These are phyloP conservation scores for Colletotrichum truncatum DNA, from an alignment of 2,329 filamentous ascomycete genomes.

Conservation along the genomic window DNA sequence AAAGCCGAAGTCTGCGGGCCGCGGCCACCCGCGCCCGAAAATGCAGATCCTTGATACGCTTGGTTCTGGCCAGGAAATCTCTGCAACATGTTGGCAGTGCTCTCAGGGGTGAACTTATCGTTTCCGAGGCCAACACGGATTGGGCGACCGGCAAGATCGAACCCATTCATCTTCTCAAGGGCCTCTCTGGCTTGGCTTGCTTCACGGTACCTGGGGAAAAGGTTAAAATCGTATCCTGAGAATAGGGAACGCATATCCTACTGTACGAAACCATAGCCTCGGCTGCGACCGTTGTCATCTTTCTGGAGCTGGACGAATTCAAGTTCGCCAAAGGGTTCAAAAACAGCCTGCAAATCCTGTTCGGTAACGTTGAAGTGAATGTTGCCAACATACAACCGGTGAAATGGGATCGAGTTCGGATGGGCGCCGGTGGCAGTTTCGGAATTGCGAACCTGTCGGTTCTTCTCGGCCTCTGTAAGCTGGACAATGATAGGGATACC, in stretches of 20 bases:
- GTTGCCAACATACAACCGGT: conserved; percentile 98
- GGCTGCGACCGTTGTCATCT: conserved; percentile 88
- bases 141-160: conserved; percentile 95
- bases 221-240: conserved; percentile 43
- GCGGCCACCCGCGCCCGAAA: conserved; percentile 89
- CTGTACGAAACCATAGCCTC: conserved; percentile 99
- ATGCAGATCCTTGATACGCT: conserved; percentile 87
- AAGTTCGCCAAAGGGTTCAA: conserved; percentile 96
- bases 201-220: conserved; percentile 80
- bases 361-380: conserved; percentile 99
- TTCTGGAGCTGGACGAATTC: conserved; percentile 98
- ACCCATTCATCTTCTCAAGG: conserved; percentile 98
- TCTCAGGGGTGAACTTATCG: conserved; percentile 99
- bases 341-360: conserved; percentile 93
- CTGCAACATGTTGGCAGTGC: conserved; percentile 90
- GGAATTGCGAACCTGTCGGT: conserved; percentile 89
- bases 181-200: conserved; percentile 92
- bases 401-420: conserved; percentile 90
- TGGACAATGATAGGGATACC: conserved; percentile 99
- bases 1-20: conserved; percentile 87
- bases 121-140: conserved; percentile 99
- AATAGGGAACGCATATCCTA: conserved; percentile 59
- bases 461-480: conserved; percentile 99
- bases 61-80: conserved; percentile 86
- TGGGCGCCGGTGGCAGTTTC: conserved; percentile 70